A percentile compares a stretch with the other conserved stretches of the same genome.
phyloP scores from a whole-genome alignment of 1,284 basidiomycete species.

The Coniophora puteana region DNA sequence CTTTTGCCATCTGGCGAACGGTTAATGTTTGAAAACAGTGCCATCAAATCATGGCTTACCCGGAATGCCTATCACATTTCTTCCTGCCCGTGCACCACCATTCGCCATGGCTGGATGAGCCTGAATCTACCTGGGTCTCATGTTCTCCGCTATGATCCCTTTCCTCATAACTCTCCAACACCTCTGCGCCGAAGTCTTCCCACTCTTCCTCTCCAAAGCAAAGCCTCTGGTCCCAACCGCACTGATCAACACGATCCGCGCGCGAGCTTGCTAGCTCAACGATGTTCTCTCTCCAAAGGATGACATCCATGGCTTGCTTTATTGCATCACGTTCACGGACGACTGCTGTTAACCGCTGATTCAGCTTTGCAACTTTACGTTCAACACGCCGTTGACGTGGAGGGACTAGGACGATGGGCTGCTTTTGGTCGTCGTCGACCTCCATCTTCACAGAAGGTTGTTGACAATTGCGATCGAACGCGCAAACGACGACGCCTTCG shows the following conservation, averaged over 20 bases:
- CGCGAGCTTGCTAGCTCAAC: slow-evolving; percentile 61
- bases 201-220: slow-evolving; percentile 76
- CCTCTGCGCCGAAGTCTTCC: slow-evolving; percentile 57
- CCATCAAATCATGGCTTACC: slow-evolving; percentile 39
- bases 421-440: slow-evolving; percentile 8
- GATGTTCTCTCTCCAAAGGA: slow-evolving; percentile 63
- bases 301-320: slow-evolving; percentile 62
- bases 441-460: slow-evolving; percentile 23
- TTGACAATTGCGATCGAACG: slow-evolving; percentile 18
- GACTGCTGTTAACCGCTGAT: slow-evolving; percentile 47
- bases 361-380: slow-evolving; percentile 51
- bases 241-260: slow-evolving; percentile 55
- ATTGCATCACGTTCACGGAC: slow-evolving; percentile 57
- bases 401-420: slow-evolving; percentile 1
- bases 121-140: slow-evolving; percentile 35
- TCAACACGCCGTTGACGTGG: slow-evolving; percentile 39
- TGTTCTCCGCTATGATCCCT: slow-evolving; percentile 23
- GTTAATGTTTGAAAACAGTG: slow-evolving; percentile 10
- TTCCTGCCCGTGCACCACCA: slow-evolving; percentile 77
- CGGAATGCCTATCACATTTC: slow-evolving; percentile 74
- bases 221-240: slow-evolving; percentile 84
- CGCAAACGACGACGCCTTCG: slow-evolving; percentile 60
- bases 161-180: slow-evolving; percentile 66
- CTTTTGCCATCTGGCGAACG: slow-evolving; percentile 64
- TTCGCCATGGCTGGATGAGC: slow-evolving; percentile 38